Evolutionary conservation across 805 yeast genomes (phyloP), one percentile per base, ranked within the genome.

Genomic region (Monosporozyma aerobia): DNA sequence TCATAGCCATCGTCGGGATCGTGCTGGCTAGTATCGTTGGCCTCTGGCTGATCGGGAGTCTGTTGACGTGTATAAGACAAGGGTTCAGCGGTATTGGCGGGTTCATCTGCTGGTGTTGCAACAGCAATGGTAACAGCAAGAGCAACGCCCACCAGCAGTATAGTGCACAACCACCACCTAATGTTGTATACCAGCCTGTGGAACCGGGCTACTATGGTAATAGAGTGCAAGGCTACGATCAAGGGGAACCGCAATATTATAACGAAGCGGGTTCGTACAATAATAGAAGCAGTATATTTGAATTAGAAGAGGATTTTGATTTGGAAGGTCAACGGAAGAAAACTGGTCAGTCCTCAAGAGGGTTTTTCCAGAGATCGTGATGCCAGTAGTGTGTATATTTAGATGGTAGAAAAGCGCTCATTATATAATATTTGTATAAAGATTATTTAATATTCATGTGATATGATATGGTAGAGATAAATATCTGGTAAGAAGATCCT

Each of bases 1-100:
- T 86, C 53, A 78, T 84, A 22, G 90, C 87, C 3, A 86, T 87
- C 45, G 87, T 85, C 13, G 84, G 86, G 2, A 83, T 86, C 3
- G 79, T 73, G 0, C 61, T 87, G 11, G 92, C 82, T 0, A 73
- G 64, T 0, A 58, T 87, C 2, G 54, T 85, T 0, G 69, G 65
- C 0, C 49, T 85, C 5, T 83, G 90, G 85, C 53, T 85, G 3
- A 19, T 84, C 1, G 71, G 77, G 13, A 76, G 80, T 0, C 25
- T 87, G 1, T 57, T 83, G 49, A 76, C 82, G 49, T 82, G 87
- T 59, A 55, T 77, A 35, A 77, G 79, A 61, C 79, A 80, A 57
- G 83, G 87, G 60, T 82, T 79, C 3, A 70, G 68, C 56, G 69
- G 84, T 57, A 59, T 80, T 61, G 55, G 70, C 57, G 67, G 76